Evolutionary conservation across 352 stramenopile genomes (phyloP), one percentile per base, ranked within the genome.

Genomic region (Globisporangium nodosum): DNA sequence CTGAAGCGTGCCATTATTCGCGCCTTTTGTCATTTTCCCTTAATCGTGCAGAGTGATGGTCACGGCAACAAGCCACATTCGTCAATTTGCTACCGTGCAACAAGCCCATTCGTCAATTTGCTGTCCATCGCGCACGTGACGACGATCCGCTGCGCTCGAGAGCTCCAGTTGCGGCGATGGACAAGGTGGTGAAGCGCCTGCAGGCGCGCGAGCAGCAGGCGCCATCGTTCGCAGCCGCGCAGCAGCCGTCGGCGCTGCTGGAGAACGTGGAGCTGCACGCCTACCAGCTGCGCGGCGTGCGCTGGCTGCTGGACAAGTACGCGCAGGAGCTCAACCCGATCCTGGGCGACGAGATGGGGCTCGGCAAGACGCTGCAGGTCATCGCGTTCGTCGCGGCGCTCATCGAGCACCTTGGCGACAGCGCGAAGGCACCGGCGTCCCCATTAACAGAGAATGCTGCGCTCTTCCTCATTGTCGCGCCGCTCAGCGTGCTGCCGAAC

Each of bases 341-440:
- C 63, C 70, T 99, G 42, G 97, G 96, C 0, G 97, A 99, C 79
- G 96, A 98, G 68, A 98, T 98, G 94, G 90, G 94, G 52, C 68
- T 95, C 5, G 85, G 85, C 21, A 95, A 95, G 61, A 95, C 85
- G 9, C 67, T 94, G 52, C 84, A 94, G 51, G 64, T 84, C 31
- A 92, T 90, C 61, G 69, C 81, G 30, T 85, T 94, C 54, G 60
- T 94, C 47, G 70, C 74, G 12, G 62, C 75, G 24, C 56, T 90
- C 3, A 64, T 79, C 15, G 58, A 74, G 33, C 53, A 60, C 12
- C 50, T 54, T 12, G 52, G 12, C 5, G 24, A 9, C 27, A 16
- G 31, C 31, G 31, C 31, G 31, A 9, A 35, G 31, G 31, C 5
- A 3, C 31, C 5, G 31, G 31, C 1, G 31, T 7, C 5, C 31